Evolutionary conservation across 2,329 filamentous ascomycete species (phyloP).

Genomic region (Stromatinia cepivora): DNA sequence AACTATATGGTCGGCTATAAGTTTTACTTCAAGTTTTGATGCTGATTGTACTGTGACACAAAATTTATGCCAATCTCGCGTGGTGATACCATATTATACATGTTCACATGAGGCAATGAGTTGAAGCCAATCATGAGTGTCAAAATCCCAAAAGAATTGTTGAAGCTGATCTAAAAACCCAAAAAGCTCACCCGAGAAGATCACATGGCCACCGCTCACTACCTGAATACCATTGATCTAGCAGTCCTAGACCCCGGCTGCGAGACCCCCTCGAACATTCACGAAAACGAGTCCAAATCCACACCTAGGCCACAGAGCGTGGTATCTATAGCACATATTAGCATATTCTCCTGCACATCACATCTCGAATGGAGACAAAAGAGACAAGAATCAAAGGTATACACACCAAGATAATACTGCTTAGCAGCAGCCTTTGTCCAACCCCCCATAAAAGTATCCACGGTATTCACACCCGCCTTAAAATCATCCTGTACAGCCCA

Average conservation of each 20-base stretch:
- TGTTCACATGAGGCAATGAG: not conserved
- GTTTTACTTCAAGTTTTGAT: not conserved
- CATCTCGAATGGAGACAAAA: not conserved
- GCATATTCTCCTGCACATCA: not conserved
- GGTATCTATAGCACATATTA: slow-evolving; percentile 30
- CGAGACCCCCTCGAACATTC: not conserved
- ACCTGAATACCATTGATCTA: not conserved
- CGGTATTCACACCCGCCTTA: slow-evolving; percentile 30
- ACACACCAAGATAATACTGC: slow-evolving; percentile 33
- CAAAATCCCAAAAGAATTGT: not conserved
- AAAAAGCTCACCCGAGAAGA: not conserved
- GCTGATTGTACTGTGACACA: not conserved
- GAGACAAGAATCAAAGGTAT: slow-evolving; percentile 2
- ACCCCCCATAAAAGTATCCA: slow-evolving; percentile 35
- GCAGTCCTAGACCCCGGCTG: not conserved
- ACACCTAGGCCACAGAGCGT: slow-evolving; percentile 31
- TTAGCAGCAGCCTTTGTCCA: slow-evolving; percentile 35
- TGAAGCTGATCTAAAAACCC: not conserved
- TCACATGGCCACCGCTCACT: not conserved
- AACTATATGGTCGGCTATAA: not conserved
- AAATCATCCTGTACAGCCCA: slow-evolving; percentile 36
- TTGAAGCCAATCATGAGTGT: not conserved
- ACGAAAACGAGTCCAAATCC: slow-evolving; percentile 28
- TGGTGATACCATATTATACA: not conserved
- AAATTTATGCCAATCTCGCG: not conserved